Conservation (phyloP, 805 yeast species). For the Yarrowia hollandica region DNA sequence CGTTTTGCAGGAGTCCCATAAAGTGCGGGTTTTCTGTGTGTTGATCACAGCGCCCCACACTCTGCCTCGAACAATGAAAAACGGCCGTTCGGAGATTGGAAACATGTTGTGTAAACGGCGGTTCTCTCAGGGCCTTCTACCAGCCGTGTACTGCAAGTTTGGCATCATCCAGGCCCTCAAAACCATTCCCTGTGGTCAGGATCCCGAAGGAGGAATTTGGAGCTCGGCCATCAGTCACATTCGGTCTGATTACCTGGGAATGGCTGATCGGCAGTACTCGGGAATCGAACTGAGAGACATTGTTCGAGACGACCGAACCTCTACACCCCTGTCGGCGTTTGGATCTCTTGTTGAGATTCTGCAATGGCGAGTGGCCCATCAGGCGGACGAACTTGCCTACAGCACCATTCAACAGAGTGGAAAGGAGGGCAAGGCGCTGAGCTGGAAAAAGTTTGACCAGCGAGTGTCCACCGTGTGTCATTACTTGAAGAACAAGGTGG, state of each 20-base stretch:
- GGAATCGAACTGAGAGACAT: slow-evolving; percentile 75
- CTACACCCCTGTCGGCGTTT: slow-evolving; percentile 72
- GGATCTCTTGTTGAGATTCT: slow-evolving; percentile 68
- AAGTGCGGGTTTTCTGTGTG: slow-evolving; percentile 77
- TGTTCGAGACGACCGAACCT: slow-evolving; percentile 76
- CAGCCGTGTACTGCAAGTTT: slow-evolving; percentile 81
- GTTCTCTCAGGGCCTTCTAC: slow-evolving; percentile 74
- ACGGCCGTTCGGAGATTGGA: slow-evolving; percentile 90
- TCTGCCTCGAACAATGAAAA: slow-evolving; percentile 77
- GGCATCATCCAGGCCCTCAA: slow-evolving; percentile 63
- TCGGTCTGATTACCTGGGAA: slow-evolving; percentile 59
- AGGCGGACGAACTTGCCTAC: slow-evolving; percentile 80
- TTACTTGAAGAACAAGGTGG: slow-evolving; percentile 66
- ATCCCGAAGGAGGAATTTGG: slow-evolving; percentile 81
- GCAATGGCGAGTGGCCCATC: slow-evolving; percentile 71
- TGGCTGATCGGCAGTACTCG: slow-evolving; percentile 72
- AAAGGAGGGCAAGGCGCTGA: slow-evolving; percentile 52
- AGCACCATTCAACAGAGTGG: slow-evolving; percentile 45
- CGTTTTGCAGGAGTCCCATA: slow-evolving; percentile 58
- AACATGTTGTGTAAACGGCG: slow-evolving; percentile 78
- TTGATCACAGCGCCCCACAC: slow-evolving; percentile 76
- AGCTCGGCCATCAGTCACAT: slow-evolving; percentile 69
- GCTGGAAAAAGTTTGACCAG: slow-evolving; percentile 83
- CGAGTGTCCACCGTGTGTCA: slow-evolving; percentile 73
- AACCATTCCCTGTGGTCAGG: slow-evolving; percentile 71